Base-by-base conservation (phyloP, 192 early-diverging fungal species). In the Rhizophagus clarus region DNA sequence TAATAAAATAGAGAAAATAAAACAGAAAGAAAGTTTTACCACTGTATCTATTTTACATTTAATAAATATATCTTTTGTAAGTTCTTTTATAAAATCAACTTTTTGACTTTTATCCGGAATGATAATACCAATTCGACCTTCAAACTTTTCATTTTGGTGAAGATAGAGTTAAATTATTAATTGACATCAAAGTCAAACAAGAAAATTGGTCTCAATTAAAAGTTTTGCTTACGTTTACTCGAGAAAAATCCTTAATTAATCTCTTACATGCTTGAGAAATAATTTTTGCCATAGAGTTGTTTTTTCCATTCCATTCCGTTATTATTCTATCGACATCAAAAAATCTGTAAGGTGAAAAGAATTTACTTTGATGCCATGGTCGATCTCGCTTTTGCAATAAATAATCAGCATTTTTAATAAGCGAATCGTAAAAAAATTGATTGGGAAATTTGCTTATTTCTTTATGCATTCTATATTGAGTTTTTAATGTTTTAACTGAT, bases 401-500 rank as follows among this genome's bases (percentile, higher is more conserved):
- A 8, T 85, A 86, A 0, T 92, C 93, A 0, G 94, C 94, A 79
- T 99, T 96, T 32, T 87, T 82, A 3, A 99, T 86, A 69, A 84
- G 72, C 1, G 89, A 90, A 24, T 90, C 85, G 84, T 99, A 99
- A 75, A 99, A 98, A 32, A 90, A 84, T 6, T 81, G 79, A 32
- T 89, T 93, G 1, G 96, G 96, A 71, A 97, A 95, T 9, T 51
- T 74, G 45, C 94, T 95, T 24, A 99, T 97, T 37, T 91, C 86
- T 0, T 95, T 95, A 79, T 99, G 95, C 97, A 99, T 98, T 77
- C 97, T 95, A 83, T 98, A 99, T 87, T 98, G 97, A 72, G 97
- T 96, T 75, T 92, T 95, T 45, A 99, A 84, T 56, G 98, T 83
- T 76, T 90, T 89, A 15, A 97, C 91, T 3, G 84, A 84, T 6